These are phyloP conservation scores for Actinomucor elegans DNA, from an alignment of 371 early-diverging fungal genomes.

Conservation along the genomic window DNA sequence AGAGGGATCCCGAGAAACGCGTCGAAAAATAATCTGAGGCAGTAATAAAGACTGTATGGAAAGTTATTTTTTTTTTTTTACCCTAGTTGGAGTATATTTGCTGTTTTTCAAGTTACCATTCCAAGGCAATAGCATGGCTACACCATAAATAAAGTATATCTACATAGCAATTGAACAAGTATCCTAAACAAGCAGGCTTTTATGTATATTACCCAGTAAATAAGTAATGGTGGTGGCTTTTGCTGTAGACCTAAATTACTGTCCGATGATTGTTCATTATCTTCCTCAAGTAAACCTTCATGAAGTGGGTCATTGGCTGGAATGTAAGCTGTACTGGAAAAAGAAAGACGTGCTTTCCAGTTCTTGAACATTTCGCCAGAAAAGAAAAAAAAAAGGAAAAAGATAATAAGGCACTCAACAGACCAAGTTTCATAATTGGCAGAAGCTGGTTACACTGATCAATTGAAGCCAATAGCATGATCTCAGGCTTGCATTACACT, in stretches of 20 bases:
- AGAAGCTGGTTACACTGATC: no score
- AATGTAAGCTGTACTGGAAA: background rate
- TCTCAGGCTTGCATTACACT: no score
- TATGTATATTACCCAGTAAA: conserved; percentile 9
- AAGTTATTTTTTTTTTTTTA: background rate
- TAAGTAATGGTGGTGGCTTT: background rate
- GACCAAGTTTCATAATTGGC: no score
- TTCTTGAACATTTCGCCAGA: conserved; percentile 1
- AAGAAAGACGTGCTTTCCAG: background rate
- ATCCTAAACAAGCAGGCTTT: no score
- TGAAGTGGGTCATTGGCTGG: background rate
- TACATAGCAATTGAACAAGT: no score
- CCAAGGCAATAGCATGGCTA: conserved; percentile 79
- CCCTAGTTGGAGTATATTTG: no score
- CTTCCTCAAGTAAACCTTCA: background rate
- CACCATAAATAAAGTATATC: conserved; percentile 68
- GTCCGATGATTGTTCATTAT: no score
- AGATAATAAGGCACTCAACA: no score
- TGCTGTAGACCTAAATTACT: no score
- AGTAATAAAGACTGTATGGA: conserved; percentile 66
- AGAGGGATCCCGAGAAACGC: conserved; percentile 57
- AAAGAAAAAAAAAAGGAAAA: no score
- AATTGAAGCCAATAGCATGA: no score
- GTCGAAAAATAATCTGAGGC: conserved; percentile 67
- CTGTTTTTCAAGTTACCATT: conserved; percentile 55